Evolutionary conservation across 345 rosid genomes (phyloP).

Genomic region (Salix caprea): DNA sequence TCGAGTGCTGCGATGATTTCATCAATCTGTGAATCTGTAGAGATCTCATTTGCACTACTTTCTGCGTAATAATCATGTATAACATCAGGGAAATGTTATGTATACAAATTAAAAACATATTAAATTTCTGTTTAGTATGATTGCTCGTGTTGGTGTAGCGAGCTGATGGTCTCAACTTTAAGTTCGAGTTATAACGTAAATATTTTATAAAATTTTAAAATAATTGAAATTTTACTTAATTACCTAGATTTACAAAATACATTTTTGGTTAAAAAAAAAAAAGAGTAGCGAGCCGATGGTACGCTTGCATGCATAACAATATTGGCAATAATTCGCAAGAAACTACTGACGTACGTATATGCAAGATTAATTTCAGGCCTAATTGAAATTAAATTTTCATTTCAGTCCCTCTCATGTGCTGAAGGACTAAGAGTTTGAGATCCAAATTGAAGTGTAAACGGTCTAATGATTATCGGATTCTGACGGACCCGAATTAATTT

Average conservation of each 20-base stretch:
- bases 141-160: too few relatives aligned
- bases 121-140: too few relatives aligned
- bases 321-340: background rate
- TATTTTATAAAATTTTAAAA: accelerated
- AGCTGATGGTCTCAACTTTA: too few relatives aligned
- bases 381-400: background rate
- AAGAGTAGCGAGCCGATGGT: too few relatives aligned
- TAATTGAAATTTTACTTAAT: too few relatives aligned
- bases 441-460: background rate
- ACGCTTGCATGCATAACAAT: too few relatives aligned
- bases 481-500: background rate
- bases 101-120: too few relatives aligned
- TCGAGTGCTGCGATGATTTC: slow-evolving; percentile 70
- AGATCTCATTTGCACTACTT: slow-evolving; percentile 31
- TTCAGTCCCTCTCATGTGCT: background rate
- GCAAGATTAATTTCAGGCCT: background rate
- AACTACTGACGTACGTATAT: background rate
- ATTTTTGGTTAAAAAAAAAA: too few relatives aligned
- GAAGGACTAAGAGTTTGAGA: background rate
- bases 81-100: background rate
- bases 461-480: background rate
- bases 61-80: slow-evolving; percentile 28
- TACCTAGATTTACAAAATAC: too few relatives aligned
- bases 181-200: accelerated
- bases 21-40: slow-evolving; percentile 43